Conservation (phyloP, 2,329 filamentous ascomycete genomes). For the Colletotrichum higginsianum region DNA sequence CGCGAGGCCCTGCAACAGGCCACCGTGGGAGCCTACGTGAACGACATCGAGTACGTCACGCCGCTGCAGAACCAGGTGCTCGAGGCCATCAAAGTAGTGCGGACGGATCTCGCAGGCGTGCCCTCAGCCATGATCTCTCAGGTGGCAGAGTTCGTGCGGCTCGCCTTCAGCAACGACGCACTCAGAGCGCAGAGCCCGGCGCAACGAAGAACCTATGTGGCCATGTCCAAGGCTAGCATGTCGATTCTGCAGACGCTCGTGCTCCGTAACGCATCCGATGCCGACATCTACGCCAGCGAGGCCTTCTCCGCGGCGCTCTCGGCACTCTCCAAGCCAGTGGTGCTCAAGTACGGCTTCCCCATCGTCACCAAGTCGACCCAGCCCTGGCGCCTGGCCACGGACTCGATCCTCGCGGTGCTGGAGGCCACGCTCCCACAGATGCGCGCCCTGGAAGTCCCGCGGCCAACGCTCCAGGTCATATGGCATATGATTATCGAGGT, state of each 20-base stretch:
- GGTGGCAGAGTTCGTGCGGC: constrained; percentile 78
- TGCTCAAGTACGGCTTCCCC: constrained; percentile 85
- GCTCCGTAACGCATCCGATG: constrained; percentile 70
- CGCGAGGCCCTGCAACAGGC: constrained; percentile 80
- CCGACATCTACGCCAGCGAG: constrained; percentile 79
- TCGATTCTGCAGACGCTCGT: constrained; percentile 75
- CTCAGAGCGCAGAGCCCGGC: constrained; percentile 49
- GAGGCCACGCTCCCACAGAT: constrained; percentile 75
- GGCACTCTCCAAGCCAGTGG: constrained; percentile 79
- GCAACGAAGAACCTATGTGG: constrained; percentile 85
- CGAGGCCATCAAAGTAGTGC: constrained; percentile 76
- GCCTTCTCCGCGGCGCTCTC: constrained; percentile 76
- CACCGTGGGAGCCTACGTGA: constrained; percentile 76
- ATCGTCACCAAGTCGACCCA: constrained; percentile 78
- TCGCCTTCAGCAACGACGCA: constrained; percentile 72
- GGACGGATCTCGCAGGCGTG: constrained; percentile 75
- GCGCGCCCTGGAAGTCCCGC: constrained; percentile 63
- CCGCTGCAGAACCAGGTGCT: constrained; percentile 80
- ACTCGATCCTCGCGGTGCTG: constrained; percentile 77
- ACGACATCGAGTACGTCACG: constrained; percentile 81
- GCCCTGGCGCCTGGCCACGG: constrained; percentile 87
- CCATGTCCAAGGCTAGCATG: constrained; percentile 88
- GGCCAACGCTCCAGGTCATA: constrained; percentile 67
- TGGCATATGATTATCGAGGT: constrained; percentile 80
- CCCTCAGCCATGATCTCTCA: constrained; percentile 78